phyloP scores from a whole-genome alignment of 164 flowering plant genomes.

The Taxillus chinensis region DNA sequence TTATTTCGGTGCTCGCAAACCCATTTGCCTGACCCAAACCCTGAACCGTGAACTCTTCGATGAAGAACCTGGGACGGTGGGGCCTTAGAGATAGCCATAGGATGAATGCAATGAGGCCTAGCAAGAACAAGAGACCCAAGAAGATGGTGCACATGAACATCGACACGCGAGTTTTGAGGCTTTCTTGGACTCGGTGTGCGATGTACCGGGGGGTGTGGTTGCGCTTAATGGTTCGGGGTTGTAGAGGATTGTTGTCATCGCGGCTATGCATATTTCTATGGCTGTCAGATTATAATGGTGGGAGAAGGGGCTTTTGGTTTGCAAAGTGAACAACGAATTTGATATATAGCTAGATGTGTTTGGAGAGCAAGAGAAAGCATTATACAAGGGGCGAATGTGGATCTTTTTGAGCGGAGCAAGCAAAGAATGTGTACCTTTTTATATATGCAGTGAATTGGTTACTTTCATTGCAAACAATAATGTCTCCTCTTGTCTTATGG shows the following conservation, averaged over 20 bases:
- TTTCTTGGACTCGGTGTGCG: slow-evolving; percentile 62
- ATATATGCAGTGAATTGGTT: no score
- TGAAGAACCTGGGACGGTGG: slow-evolving; percentile 70
- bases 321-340: neutral
- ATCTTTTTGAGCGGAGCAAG: slow-evolving; percentile 15
- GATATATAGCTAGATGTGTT: slow-evolving; percentile 5
- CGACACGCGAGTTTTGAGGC: slow-evolving; percentile 54
- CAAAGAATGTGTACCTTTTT: slow-evolving; percentile 18
- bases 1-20: slow-evolving; percentile 32
- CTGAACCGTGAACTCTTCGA: slow-evolving; percentile 46
- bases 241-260: slow-evolving; percentile 13
- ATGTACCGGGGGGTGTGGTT: slow-evolving; percentile 49
- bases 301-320: neutral
- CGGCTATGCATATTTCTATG: slow-evolving; percentile 9
- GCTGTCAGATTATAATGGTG: slow-evolving; percentile 4
- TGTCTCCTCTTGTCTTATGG: no score
- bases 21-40: slow-evolving; percentile 36
- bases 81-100: slow-evolving; percentile 86
- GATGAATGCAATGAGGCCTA: slow-evolving; percentile 61
- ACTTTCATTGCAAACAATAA: no score
- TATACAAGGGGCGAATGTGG: slow-evolving; percentile 7
- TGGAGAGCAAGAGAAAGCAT: slow-evolving; percentile 9
- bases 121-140: slow-evolving; percentile 37
- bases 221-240: slow-evolving; percentile 23
- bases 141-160: slow-evolving; percentile 60